Base-by-base conservation (phyloP, 106 monocot species). In the Gastrodia elata region DNA sequence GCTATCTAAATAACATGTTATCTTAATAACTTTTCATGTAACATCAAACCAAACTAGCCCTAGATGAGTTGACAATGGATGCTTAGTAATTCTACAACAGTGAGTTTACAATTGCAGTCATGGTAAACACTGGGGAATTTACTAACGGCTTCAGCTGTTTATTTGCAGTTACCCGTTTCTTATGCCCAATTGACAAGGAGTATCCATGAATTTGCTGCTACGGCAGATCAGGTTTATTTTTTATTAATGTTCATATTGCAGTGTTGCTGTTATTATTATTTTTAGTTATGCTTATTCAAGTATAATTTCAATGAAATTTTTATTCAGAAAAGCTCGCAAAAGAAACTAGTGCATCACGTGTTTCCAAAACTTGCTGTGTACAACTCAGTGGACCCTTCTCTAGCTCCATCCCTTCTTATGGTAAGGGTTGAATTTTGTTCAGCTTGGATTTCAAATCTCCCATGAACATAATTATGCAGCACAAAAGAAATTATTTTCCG, bases 341-440 rank as follows among this genome's bases (percentile, higher is more conserved):
- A 78, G 82, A 90, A 93, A 79, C 76, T 97, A 26, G 80, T 97
- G 18, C 74, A 88, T 73, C 86, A 93, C 40, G 96, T 97, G 20
- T 97, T 97, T 70, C 96, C 96, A 9, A 97, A 97, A 78, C 92
- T 97, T 72, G 96, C 96, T 11, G 92, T 97, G 67, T 97, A 97
- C 69, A 97, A 97, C 65, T 97, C 96, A 20, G 96, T 96, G 68
- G 96, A 97, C 81, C 92, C 96, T 68, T 93, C 93, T 73, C 76
- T 97, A 20, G 92, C 93, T 39, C 96, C 92, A 69, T 96, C 96
- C 25, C 92, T 96, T 77, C 92, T 96, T 30, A 96, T 96, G 96
- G 96, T 96, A 90, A 70, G 59, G 68, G 8, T 37, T 41, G 10
- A 39, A 8, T 76, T 41, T 59, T 28, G 27, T 59, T 28, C 24